Base-by-base conservation (phyloP, 225 moss, liverwort and hornwort species). In the Asterella californica region DNA sequence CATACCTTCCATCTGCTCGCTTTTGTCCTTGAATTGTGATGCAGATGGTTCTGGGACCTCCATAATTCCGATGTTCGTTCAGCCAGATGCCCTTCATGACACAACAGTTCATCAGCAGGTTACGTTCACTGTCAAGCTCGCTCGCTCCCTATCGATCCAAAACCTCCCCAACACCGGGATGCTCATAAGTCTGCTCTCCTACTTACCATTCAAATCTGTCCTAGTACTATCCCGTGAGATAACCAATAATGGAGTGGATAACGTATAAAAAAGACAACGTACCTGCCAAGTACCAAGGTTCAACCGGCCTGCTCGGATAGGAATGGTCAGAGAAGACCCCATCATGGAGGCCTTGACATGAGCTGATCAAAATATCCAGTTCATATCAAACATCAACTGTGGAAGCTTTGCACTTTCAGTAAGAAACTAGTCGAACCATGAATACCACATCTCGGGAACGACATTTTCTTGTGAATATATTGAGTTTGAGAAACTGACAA, bases 321-420 rank as follows among this genome's bases (percentile, higher is more conserved):
- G 97, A 74, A 97, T 86, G 60, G 91, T 94, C 85, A 97, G 82
- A 63, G 94, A 94, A 71, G 93, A 93, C 59, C 97, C 97, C 94
- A 97, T 97, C 94, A 97, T 92, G 52, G 97, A 97, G 42, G 94
- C 91, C 88, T 97, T 97, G 57, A 97, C 97, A 85, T 97, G 96
- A 53, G 96, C 96, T 97, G 88, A 49, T 27, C 15, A 78, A 17
- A 60, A 34, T 49, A 75, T 10, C 37, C 10, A 48, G 27, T 81
- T 38, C 55, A 57, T 62, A 47, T 66, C 55, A 74, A 33, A 55
- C 29, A 75, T n/a, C 36, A n/a, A 10, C 0, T 17, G 25, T 21
- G 34, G 70, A 30, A 61, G 30, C 38, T 53, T 34, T 53, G 52
- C 36, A 10, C 10, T 38, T 57, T 59, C 57, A 22, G 3, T 57